phyloP scores from a whole-genome alignment of 2,329 filamentous ascomycete genomes.

The Colletotrichum endophyticum region DNA sequence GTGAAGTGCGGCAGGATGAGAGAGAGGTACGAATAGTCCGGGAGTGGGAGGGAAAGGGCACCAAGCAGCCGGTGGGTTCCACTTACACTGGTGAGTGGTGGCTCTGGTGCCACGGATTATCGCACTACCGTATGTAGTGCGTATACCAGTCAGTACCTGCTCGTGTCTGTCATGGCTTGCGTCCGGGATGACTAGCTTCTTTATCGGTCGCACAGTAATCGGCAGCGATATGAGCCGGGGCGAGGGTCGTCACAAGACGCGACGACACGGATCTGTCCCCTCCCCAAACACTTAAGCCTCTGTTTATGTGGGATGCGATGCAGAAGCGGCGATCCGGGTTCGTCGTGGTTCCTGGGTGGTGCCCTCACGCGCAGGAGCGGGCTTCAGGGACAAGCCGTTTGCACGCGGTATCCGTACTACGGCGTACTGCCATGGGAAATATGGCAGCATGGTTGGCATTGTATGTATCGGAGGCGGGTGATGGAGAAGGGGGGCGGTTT shows the following conservation, averaged over 20 bases:
- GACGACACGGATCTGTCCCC: not conserved
- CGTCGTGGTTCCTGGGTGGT: not conserved
- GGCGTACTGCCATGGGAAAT: not conserved
- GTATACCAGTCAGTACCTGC: not conserved
- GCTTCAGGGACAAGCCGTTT: not conserved
- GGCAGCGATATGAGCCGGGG: not conserved
- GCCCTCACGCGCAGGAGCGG: not conserved
- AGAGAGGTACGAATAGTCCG: not conserved
- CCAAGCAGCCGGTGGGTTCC: not conserved
- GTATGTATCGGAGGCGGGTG: not conserved
- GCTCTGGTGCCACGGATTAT: not conserved
- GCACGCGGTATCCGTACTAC: not conserved
- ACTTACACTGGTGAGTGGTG: not conserved
- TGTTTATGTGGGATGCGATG: slow-evolving; percentile 3
- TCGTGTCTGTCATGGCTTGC: not conserved
- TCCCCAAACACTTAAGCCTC: slow-evolving; percentile 3
- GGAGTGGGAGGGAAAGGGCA: not conserved
- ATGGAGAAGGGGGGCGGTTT: not conserved
- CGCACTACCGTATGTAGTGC: not conserved
- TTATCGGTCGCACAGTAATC: not conserved
- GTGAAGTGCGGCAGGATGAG: not conserved
- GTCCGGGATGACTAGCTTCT: not conserved
- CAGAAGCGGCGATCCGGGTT: slow-evolving; percentile 9
- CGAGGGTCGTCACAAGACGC: not conserved
- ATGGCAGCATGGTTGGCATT: not conserved